Evolutionary conservation across 1,139 yeast species (phyloP).

Genomic region (Lodderomyces beijingensis): DNA sequence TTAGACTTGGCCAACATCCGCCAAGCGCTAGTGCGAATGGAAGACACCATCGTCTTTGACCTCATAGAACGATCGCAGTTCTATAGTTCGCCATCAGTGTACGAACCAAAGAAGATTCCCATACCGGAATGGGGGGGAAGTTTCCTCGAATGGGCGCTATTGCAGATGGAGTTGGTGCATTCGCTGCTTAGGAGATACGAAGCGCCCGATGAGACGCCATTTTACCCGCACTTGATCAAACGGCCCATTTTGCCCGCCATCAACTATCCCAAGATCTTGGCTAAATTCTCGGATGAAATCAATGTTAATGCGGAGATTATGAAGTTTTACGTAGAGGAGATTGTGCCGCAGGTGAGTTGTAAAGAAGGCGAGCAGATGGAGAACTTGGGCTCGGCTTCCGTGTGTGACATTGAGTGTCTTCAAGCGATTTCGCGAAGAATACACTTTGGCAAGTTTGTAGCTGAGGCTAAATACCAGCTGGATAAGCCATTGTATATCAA

Average conservation of each 20-base stretch:
- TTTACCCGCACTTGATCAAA: constrained; percentile 66
- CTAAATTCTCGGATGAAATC: constrained; percentile 67
- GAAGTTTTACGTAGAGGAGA: constrained; percentile 59
- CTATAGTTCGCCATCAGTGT: constrained; percentile 70
- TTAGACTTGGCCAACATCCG: constrained; percentile 79
- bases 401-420: constrained; percentile 78
- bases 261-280: constrained; percentile 74
- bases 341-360: constrained; percentile 72
- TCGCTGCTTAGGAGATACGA: constrained; percentile 86
- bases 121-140: constrained; percentile 74
- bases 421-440: constrained; percentile 91
- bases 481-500: constrained; percentile 62
- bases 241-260: constrained; percentile 74
- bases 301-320: constrained; percentile 71
- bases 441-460: constrained; percentile 96
- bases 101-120: constrained; percentile 51
- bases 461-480: constrained; percentile 81
- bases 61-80: constrained; percentile 92
- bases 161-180: constrained; percentile 73
- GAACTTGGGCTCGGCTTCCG: constrained; percentile 82
- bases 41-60: constrained; percentile 89
- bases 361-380: constrained; percentile 73
- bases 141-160: constrained; percentile 80
- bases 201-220: constrained; percentile 95
- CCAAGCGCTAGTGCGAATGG: constrained; percentile 84